These are phyloP conservation scores for Ganoderma leucocontextum DNA, from an alignment of 1,284 basidiomycete species.

Conservation along the genomic window DNA sequence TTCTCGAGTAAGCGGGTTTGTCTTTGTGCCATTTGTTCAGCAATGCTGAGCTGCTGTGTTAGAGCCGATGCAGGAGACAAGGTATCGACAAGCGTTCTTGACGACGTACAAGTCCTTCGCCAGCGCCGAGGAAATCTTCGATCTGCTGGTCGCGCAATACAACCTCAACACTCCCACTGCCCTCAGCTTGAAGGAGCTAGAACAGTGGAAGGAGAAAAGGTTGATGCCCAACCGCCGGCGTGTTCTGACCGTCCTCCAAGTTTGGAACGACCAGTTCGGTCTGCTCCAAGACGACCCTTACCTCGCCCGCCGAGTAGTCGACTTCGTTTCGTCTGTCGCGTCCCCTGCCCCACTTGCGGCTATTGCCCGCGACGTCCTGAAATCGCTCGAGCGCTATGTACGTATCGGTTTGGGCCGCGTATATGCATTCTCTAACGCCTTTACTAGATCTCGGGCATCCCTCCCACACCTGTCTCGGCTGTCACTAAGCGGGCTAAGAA, in stretches of 20 bases:
- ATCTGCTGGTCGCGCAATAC: constrained; percentile 72
- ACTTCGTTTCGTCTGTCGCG: constrained; percentile 59
- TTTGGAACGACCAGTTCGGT: constrained; percentile 69
- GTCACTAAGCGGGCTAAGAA: constrained; percentile 43
- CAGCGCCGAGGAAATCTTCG: constrained; percentile 71
- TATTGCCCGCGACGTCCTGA: constrained; percentile 58
- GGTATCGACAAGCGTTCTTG: constrained; percentile 74
- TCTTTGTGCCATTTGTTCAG: not conserved
- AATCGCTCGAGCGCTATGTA: constrained; percentile 64
- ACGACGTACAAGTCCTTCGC: constrained; percentile 85
- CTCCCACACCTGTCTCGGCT: constrained; percentile 35
- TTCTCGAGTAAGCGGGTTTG: constrained; percentile 52
- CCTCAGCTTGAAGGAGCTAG: constrained; percentile 59
- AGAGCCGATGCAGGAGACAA: constrained; percentile 55
- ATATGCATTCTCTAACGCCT: constrained; percentile 2
- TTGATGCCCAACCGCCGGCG: constrained; percentile 63
- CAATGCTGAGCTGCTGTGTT: not conserved
- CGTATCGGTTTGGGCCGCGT: constrained; percentile 32
- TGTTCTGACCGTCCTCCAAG: constrained; percentile 62
- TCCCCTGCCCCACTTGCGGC: constrained; percentile 52
- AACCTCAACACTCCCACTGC: constrained; percentile 60
- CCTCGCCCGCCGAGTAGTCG: constrained; percentile 61
- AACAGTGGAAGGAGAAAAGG: constrained; percentile 72
- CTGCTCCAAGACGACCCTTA: constrained; percentile 71
- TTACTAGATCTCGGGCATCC: constrained; percentile 38